phyloP scores from a whole-genome alignment of 2,329 filamentous ascomycete genomes.

The Sclerotiophoma versabilis region DNA sequence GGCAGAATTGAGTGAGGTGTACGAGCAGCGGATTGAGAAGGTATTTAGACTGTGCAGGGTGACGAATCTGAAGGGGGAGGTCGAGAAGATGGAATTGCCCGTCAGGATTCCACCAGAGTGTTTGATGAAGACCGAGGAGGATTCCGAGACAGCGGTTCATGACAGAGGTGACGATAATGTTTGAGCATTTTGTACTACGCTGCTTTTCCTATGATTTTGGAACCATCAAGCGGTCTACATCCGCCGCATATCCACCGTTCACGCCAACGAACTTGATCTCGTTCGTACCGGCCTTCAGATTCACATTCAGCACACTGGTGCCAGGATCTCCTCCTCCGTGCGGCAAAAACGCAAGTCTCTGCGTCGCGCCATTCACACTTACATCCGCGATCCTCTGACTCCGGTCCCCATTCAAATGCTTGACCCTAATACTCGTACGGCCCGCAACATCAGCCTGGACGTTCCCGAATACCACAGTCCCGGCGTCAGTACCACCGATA shows the following conservation, averaged over 20 bases:
- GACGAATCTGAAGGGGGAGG: neutral
- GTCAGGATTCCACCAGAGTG: neutral
- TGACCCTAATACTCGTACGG: conserved; percentile 61
- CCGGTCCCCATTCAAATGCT: conserved; percentile 64
- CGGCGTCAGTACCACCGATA: conserved; percentile 53
- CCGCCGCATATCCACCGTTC: conserved; percentile 57
- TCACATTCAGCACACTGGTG: conserved; percentile 57
- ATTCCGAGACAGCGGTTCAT: neutral
- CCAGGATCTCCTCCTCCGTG: conserved; percentile 55
- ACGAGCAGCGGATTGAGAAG: neutral
- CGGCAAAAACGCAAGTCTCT: conserved; percentile 64
- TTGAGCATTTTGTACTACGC: neutral
- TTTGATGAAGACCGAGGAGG: neutral
- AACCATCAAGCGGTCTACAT: conserved; percentile 63
- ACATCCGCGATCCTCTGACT: conserved; percentile 62
- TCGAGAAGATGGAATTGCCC: neutral
- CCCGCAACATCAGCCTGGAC: conserved; percentile 56
- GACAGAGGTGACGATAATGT: neutral
- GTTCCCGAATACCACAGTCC: conserved; percentile 58
- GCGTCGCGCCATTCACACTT: conserved; percentile 61
- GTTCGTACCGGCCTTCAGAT: conserved; percentile 60
- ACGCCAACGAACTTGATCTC: conserved; percentile 56
- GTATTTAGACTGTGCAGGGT: neutral
- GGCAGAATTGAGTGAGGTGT: neutral
- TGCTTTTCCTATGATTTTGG: conserved; percentile 55